phyloP scores from a whole-genome alignment of 306 rosid genomes.

The Medicago lupulina region DNA sequence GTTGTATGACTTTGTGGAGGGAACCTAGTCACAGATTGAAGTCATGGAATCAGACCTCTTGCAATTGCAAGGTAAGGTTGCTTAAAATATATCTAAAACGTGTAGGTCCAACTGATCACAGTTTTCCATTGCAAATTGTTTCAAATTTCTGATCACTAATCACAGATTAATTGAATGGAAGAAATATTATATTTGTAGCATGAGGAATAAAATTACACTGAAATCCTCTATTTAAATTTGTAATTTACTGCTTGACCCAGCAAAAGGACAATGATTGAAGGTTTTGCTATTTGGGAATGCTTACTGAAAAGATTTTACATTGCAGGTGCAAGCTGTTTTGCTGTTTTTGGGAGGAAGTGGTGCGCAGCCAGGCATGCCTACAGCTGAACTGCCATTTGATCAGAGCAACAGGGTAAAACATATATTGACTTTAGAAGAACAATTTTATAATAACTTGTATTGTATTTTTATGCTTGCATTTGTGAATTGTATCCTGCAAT shows the following conservation, averaged over 20 bases:
- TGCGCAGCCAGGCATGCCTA: slow-evolving; percentile 60
- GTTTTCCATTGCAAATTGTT: not conserved
- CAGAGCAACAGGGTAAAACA: slow-evolving; percentile 71
- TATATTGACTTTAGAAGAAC: slow-evolving; percentile 39
- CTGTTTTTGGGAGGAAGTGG: slow-evolving; percentile 85
- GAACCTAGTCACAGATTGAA: too few relatives aligned
- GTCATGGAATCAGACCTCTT: not conserved
- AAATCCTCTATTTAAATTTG: slow-evolving; percentile 22
- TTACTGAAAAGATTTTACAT: slow-evolving; percentile 42
- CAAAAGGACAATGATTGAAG: slow-evolving; percentile 27
- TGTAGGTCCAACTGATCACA: not conserved
- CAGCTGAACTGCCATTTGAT: slow-evolving; percentile 62
- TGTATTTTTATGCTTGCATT: slow-evolving; percentile 48
- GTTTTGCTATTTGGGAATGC: slow-evolving; percentile 32
- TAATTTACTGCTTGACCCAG: slow-evolving; percentile 22
- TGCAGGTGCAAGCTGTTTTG: slow-evolving; percentile 94
- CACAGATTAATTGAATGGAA: not conserved
- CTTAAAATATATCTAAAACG: not conserved
- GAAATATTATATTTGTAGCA: not conserved
- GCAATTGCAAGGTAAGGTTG: not conserved
- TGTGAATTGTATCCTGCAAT: slow-evolving; percentile 25
- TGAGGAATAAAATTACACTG: slow-evolving; percentile 7
- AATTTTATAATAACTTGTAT: slow-evolving; percentile 33
- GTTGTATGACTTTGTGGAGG: not conserved
- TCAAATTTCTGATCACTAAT: slow-evolving; percentile 13